phyloP scores from a whole-genome alignment of 208 protist genomes.

The Eutreptiella sp. region DNA sequence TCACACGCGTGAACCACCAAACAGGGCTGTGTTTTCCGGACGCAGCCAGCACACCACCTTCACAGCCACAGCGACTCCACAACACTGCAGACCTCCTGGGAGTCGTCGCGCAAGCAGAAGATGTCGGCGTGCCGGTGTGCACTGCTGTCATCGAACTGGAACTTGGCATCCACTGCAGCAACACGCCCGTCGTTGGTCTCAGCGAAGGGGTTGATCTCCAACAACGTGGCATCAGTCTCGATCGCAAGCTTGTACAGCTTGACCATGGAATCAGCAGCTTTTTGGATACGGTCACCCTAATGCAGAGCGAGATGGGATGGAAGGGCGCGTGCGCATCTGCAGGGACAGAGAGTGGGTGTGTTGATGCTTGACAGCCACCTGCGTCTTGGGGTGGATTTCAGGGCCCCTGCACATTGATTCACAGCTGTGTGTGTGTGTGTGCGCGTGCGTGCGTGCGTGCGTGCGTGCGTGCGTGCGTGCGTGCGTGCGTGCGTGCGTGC shows the following conservation, averaged over 20 bases:
- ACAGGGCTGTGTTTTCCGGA: neutral
- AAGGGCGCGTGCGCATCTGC: no score
- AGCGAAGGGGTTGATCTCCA: constrained; percentile 98
- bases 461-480: no score
- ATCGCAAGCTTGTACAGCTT: constrained; percentile 95
- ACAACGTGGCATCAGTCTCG: constrained; percentile 89
- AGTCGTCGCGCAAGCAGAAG: constrained; percentile 84
- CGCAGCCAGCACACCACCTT: neutral
- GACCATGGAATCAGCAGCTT: constrained; percentile 84
- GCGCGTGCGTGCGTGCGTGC: no score
- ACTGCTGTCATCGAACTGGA: constrained; percentile 98
- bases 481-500: no score
- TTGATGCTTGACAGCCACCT: no score
- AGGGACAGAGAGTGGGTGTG: neutral
- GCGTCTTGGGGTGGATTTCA: no score
- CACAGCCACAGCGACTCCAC: no score
- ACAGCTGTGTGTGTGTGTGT: no score
- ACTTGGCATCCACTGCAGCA: constrained; percentile 96
- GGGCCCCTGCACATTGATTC: no score
- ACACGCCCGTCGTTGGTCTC: constrained; percentile 88
- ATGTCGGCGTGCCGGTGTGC: constrained; percentile 92
- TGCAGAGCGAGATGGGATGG: no score
- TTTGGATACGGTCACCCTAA: no score
- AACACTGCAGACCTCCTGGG: no score
- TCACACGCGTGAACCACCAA: constrained; percentile 30